phyloP scores from a whole-genome alignment of 1,139 yeast species.

The Blastobotrys indianensis region DNA sequence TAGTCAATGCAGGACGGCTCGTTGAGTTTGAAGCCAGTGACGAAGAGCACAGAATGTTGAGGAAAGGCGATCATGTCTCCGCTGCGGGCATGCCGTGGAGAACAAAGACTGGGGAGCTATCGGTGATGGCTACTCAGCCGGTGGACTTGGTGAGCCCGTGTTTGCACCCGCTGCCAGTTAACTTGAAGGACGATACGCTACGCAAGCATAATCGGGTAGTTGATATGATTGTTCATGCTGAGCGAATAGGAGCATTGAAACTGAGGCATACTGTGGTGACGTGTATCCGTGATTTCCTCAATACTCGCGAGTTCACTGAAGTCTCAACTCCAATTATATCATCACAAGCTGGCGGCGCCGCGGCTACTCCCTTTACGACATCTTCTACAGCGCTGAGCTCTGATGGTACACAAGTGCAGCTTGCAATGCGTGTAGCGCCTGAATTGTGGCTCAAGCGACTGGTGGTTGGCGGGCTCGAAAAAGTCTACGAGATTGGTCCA shows the following conservation, averaged over 20 bases:
- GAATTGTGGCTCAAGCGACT: constrained; percentile 87
- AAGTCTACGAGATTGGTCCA: constrained; percentile 79
- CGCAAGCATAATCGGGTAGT: constrained; percentile 66
- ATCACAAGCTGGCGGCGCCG: constrained; percentile 73
- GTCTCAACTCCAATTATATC: constrained; percentile 85
- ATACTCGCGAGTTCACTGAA: constrained; percentile 57
- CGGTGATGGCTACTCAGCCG: constrained; percentile 53
- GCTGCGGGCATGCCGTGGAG: constrained; percentile 65
- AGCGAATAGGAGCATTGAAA: constrained; percentile 44
- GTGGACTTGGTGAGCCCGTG: constrained; percentile 60
- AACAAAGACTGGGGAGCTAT: constrained; percentile 73
- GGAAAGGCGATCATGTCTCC: constrained; percentile 66
- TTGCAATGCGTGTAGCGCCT: constrained; percentile 83
- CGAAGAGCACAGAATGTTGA: constrained; percentile 40
- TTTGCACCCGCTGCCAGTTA: constrained; percentile 64
- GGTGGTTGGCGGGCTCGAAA: constrained; percentile 77
- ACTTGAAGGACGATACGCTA: constrained; percentile 47
- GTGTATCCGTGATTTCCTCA: constrained; percentile 53
- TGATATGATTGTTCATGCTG: constrained; percentile 60
- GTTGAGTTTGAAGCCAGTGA: constrained; percentile 15
- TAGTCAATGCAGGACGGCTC: constrained; percentile 50
- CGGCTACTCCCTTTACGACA: constrained; percentile 77
- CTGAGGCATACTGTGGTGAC: constrained; percentile 51
- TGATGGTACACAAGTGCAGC: constrained; percentile 24
- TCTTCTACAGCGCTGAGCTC: constrained; percentile 43